phyloP scores from a whole-genome alignment of 140 eudicot species.

The Bidens hawaiensis region DNA sequence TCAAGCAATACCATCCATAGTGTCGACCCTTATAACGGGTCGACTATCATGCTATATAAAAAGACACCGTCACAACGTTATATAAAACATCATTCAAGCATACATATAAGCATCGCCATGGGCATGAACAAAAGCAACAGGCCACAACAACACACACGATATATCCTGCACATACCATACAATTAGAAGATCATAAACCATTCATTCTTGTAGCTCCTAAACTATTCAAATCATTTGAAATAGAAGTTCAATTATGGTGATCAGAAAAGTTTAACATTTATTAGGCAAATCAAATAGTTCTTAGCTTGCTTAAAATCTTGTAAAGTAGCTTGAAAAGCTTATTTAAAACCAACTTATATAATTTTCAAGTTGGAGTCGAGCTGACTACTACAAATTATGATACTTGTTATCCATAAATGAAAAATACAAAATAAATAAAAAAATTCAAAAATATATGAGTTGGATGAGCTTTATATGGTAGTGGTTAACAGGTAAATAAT shows the following conservation, averaged over 20 bases:
- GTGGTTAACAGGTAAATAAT: too few relatives aligned
- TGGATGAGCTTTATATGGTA: too few relatives aligned
- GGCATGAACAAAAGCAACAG: neutral
- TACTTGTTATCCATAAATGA: too few relatives aligned
- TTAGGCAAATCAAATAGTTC: neutral
- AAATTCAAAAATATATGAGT: too few relatives aligned
- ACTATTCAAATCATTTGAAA: too few relatives aligned
- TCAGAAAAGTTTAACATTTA: neutral
- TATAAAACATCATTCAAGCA: conserved; percentile 9
- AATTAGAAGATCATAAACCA: neutral
- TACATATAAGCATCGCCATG: conserved; percentile 12
- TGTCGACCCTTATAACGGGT: neutral
- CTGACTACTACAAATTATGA: too few relatives aligned
- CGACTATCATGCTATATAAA: too few relatives aligned
- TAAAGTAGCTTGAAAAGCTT: too few relatives aligned
- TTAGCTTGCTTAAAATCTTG: neutral
- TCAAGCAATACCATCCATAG: neutral
- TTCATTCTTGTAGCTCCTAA: neutral
- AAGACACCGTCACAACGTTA: conserved; percentile 3
- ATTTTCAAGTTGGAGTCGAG: too few relatives aligned
- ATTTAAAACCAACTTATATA: neutral
- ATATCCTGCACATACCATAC: conserved; percentile 10
- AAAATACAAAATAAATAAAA: too few relatives aligned
- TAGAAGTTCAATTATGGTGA: neutral
- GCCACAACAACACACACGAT: neutral